Evolutionary conservation across 2,329 filamentous ascomycete genomes (phyloP).

Genomic region (Aspergillus thermomutatus): DNA sequence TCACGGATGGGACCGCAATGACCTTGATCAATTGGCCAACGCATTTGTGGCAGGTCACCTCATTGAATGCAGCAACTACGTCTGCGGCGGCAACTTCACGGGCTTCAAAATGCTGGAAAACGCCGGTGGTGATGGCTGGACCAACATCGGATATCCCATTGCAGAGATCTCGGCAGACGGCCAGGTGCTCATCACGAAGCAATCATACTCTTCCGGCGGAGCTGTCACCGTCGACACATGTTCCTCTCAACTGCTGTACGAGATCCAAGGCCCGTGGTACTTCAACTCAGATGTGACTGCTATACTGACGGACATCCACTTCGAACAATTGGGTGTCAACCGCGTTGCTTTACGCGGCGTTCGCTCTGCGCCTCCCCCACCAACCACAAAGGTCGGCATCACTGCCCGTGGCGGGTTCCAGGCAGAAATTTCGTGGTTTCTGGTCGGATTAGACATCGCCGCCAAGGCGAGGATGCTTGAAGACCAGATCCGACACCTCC

Average conservation of each 20-base stretch:
- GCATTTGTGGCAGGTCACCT: slow-evolving; percentile 39
- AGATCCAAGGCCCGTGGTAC: slow-evolving; percentile 56
- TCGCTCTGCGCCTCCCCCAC: slow-evolving; percentile 43
- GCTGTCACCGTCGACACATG: slow-evolving; percentile 49
- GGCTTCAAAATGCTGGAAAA: slow-evolving; percentile 39
- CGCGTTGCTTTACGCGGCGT: slow-evolving; percentile 50
- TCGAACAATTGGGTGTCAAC: slow-evolving; percentile 50
- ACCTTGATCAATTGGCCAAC: slow-evolving; percentile 38
- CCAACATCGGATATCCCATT: slow-evolving; percentile 47
- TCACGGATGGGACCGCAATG: slow-evolving; percentile 39
- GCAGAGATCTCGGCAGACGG: slow-evolving; percentile 44
- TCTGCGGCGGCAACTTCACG: slow-evolving; percentile 44
- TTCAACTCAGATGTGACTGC: slow-evolving; percentile 58
- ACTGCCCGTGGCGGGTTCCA: slow-evolving; percentile 47
- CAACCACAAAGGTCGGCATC: slow-evolving; percentile 51
- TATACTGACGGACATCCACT: slow-evolving; percentile 48
- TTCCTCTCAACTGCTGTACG: slow-evolving; percentile 52
- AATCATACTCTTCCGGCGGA: slow-evolving; percentile 38
- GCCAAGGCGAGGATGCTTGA: slow-evolving; percentile 48
- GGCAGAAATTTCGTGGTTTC: slow-evolving; percentile 45
- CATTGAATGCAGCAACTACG: slow-evolving; percentile 42
- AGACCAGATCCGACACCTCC: slow-evolving; percentile 39
- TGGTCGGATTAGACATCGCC: slow-evolving; percentile 44
- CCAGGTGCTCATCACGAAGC: slow-evolving; percentile 44
- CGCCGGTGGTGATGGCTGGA: slow-evolving; percentile 32